Evolutionary conservation across 2,329 filamentous ascomycete species (phyloP), one percentile per base, ranked within the genome.

Genomic region (Stemphylium lycopersici): DNA sequence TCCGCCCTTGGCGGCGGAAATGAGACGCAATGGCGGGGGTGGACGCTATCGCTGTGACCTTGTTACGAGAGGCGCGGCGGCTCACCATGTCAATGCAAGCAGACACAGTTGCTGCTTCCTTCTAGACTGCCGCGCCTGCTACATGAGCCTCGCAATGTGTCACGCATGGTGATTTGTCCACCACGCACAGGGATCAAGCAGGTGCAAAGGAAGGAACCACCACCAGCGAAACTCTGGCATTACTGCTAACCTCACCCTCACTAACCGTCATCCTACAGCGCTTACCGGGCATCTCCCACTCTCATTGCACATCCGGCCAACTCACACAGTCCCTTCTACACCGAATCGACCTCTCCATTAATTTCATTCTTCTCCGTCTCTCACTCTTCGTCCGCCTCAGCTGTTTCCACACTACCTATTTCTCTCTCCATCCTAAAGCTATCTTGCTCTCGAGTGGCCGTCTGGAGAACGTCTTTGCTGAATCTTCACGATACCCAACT

Each of bases 1-100:
- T 60, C 69, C 67, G 59, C 62, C 56, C 60, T 61, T 59, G 59
- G 55, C 59, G 45, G 66, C 67, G 65, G 65, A 67, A 54, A 48
- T 26, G 51, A 50, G 33, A 52, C 15, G 38, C 44, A 49, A 60
- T 63, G 61, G 65, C 51, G 61, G 56, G 60, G 54, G 26, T 11
- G 53, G 40, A 59, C 39, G 40, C 42, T 34, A 32, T 22, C 22
- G 18, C 24, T 13, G 31, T 16, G 18, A 32, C 13, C 8, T 29
- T 5, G n/a, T 11, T 29, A 29, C 7, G 32, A n/a, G 13, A 11
- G 15, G 34, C n/a, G 26, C 24, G 33, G n/a, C 34, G 24, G 36
- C 18, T 33, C 6, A 15, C 40, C 26, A 10, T 15, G 31, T 10
- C 41, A 20, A 11, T 41, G 34, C 41, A 33, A 37, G 44, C 40